A percentile compares a stretch with the other conserved stretches of the same genome.
Evolutionary conservation across 352 stramenopile genomes (phyloP).

Genomic region (Globisporangium heterothallicum): DNA sequence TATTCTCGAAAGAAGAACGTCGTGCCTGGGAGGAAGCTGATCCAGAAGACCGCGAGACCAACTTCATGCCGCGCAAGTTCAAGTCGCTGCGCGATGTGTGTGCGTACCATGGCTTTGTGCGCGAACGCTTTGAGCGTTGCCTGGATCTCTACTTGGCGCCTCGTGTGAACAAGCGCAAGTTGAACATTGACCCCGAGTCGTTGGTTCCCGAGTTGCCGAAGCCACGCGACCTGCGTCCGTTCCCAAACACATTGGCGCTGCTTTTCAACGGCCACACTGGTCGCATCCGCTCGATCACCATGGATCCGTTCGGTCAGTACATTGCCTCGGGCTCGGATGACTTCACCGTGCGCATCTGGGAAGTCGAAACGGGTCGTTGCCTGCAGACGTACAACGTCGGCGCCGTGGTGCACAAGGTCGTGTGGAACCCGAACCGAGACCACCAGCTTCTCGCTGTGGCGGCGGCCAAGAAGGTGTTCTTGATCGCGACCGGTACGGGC

Average conservation of each 20-base stretch:
- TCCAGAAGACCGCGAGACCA: slow-evolving; percentile 93
- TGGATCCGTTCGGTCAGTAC: slow-evolving; percentile 97
- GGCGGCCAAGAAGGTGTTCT: slow-evolving; percentile 86
- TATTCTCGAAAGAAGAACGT: slow-evolving; percentile 96
- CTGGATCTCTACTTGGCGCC: slow-evolving; percentile 99
- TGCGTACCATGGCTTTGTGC: slow-evolving; percentile 95
- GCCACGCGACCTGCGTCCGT: slow-evolving; percentile 95
- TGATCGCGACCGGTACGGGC: slow-evolving; percentile 93
- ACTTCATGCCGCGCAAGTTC: slow-evolving; percentile 98
- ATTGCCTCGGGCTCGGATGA: slow-evolving; percentile 94
- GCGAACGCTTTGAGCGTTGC: slow-evolving; percentile 99
- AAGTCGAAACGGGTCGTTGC: slow-evolving; percentile 93
- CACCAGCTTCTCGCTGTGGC: slow-evolving; percentile 94
- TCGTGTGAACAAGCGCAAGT: slow-evolving; percentile 91
- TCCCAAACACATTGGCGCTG: slow-evolving; percentile 94
- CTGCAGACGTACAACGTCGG: slow-evolving; percentile 90
- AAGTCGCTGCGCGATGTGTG: slow-evolving; percentile 95
- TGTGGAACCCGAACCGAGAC: slow-evolving; percentile 96
- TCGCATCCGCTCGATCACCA: slow-evolving; percentile 90
- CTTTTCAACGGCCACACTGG: slow-evolving; percentile 85
- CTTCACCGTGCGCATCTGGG: slow-evolving; percentile 95
- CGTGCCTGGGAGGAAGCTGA: slow-evolving; percentile 94
- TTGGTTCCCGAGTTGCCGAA: slow-evolving; percentile 96
- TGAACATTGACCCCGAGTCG: slow-evolving; percentile 98
- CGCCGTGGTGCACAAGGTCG: slow-evolving; percentile 87